Evolutionary conservation across 176 grass and related monocot species (phyloP).

Genomic region (Oryza punctata): DNA sequence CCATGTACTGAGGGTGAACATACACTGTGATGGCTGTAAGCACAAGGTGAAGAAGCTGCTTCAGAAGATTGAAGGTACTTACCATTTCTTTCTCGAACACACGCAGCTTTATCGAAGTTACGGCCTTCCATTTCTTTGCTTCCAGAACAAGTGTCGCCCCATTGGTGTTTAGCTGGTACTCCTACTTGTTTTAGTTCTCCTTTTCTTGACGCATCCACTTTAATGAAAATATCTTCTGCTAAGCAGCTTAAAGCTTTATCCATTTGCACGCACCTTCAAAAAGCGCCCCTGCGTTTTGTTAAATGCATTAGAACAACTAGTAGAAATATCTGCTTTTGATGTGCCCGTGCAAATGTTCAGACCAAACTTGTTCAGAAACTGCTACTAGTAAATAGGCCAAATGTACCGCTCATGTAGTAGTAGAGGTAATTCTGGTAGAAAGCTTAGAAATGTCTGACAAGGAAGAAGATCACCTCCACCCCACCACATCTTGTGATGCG

Average conservation of each 20-base stretch:
- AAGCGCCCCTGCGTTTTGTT: constrained; percentile 23
- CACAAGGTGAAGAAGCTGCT: constrained; percentile 96
- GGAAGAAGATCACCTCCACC: background rate
- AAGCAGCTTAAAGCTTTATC: constrained; percentile 17
- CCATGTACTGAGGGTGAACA: constrained; percentile 88
- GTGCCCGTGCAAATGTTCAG: constrained; percentile 11
- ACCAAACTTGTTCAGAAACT: background rate
- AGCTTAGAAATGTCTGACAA: constrained; percentile 19
- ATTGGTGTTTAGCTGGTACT: constrained; percentile 13
- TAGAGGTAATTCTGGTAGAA: constrained; percentile 25
- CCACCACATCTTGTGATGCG: constrained; percentile 32
- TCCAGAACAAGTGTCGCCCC: constrained; percentile 5
- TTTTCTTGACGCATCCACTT: constrained; percentile 9
- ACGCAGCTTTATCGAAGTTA: background rate
- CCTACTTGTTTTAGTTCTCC: background rate
- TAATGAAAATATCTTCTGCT: constrained; percentile 34
- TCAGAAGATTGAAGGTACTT: constrained; percentile 90
- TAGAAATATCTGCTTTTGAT: constrained; percentile 34
- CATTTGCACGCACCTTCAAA: constrained; percentile 34
- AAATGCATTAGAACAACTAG: constrained; percentile 15
- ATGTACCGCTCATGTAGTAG: background rate
- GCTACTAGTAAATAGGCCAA: background rate
- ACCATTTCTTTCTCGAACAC: background rate
- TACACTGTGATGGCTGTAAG: constrained; percentile 98
- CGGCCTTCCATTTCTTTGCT: background rate